Conservation (phyloP, 768 basidiomycete genomes). For the Scleroderma citrinum region DNA sequence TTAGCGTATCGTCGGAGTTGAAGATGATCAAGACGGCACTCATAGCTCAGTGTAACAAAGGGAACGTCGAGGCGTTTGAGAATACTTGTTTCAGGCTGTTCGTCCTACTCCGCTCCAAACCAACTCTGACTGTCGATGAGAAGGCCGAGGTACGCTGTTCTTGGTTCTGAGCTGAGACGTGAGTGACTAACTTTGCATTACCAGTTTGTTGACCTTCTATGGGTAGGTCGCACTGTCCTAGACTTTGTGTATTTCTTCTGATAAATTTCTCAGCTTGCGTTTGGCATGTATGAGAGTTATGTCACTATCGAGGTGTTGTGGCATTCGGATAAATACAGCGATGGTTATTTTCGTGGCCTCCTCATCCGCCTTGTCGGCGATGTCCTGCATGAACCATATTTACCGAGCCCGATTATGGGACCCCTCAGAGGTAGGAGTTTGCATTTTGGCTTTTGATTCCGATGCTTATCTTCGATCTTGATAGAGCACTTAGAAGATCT, state of each 20-base stretch:
- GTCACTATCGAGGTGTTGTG: neutral
- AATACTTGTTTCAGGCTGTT: neutral
- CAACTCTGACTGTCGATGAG: neutral
- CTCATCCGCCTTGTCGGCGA: neutral
- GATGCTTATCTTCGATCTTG: neutral
- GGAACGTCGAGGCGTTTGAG: neutral
- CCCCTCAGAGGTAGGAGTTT: neutral
- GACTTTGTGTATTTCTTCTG: neutral
- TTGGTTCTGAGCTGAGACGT: neutral
- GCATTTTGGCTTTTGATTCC: neutral
- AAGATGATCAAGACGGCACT: neutral
- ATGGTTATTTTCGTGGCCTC: neutral
- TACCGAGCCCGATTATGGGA: neutral
- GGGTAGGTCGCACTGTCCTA: neutral
- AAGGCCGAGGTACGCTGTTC: neutral
- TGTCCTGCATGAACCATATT: neutral
- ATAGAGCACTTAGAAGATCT: neutral
- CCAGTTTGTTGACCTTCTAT: neutral
- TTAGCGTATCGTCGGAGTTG: neutral
- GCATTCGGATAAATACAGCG: neutral
- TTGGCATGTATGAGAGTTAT: neutral
- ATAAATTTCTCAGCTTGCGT: neutral
- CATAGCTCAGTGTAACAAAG: neutral
- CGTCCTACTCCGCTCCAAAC: neutral
- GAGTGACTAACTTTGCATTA: neutral